Conservation (phyloP, 1,284 basidiomycete species). For the Cystobasidium sp. region DNA sequence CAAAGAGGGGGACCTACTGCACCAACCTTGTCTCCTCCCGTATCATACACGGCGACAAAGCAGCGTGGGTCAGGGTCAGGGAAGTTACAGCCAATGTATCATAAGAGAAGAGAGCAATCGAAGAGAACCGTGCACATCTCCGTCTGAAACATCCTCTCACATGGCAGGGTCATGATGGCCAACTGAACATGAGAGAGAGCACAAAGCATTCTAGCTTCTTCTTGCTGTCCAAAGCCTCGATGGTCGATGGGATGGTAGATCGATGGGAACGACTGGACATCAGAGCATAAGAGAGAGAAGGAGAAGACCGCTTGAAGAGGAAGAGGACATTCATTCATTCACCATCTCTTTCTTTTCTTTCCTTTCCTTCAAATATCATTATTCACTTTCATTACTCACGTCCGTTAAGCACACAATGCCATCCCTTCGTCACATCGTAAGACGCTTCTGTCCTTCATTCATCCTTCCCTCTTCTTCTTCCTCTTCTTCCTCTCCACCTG, state of each 20-base stretch:
- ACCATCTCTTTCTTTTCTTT: constrained; percentile 6
- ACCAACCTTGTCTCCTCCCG: too few relatives aligned
- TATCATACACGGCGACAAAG: too few relatives aligned
- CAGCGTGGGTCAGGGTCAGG: too few relatives aligned
- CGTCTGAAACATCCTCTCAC: too few relatives aligned
- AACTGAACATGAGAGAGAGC: too few relatives aligned
- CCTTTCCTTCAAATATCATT: background rate
- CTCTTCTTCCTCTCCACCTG: too few relatives aligned
- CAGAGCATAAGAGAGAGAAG: background rate
- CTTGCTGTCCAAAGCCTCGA: background rate
- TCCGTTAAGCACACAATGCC: background rate
- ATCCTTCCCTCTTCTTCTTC: background rate
- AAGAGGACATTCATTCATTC: background rate
- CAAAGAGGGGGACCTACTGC: too few relatives aligned
- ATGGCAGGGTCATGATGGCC: too few relatives aligned
- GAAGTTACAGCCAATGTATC: too few relatives aligned
- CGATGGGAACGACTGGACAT: background rate
- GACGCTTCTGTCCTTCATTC: constrained; percentile 3
- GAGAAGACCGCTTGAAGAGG: background rate
- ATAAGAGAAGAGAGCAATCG: too few relatives aligned
- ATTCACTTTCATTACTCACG: background rate
- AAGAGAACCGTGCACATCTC: too few relatives aligned
- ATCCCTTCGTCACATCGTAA: background rate
- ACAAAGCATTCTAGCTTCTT: too few relatives aligned
- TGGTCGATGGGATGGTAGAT: background rate